These are phyloP conservation scores for Carex arenaria DNA, from an alignment of 202 grass and related monocot species.

Conservation along the genomic window DNA sequence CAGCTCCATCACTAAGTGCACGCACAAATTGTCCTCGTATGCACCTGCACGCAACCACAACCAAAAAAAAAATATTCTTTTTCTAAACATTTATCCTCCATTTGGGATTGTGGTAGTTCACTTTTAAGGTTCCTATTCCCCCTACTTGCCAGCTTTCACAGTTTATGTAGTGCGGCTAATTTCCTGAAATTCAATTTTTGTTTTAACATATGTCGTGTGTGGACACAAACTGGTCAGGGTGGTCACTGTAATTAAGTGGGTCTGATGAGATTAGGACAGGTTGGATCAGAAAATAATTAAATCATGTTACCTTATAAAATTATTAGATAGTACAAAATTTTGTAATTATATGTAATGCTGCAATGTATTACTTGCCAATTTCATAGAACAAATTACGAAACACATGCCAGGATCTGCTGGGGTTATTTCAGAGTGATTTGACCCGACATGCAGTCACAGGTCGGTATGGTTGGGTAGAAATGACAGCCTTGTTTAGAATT, in stretches of 20 bases:
- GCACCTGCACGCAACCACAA: slow-evolving; percentile 25
- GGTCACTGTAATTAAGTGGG: not conserved
- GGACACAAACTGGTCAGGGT: not conserved
- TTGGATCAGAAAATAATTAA: not conserved
- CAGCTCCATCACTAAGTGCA: slow-evolving; percentile 97
- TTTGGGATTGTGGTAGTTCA: not conserved
- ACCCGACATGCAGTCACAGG: not conserved
- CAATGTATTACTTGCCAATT: not conserved
- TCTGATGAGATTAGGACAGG: not conserved
- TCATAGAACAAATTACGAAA: not conserved
- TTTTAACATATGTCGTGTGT: not conserved
- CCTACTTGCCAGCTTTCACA: not conserved
- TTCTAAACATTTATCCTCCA: not conserved
- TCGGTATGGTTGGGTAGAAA: not conserved
- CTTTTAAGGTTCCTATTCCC: not conserved
- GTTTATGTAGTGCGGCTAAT: not conserved
- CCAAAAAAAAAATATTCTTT: not conserved
- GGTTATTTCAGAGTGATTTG: not conserved
- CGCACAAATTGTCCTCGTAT: slow-evolving; percentile 80
- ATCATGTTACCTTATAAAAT: not conserved
- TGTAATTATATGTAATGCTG: not conserved
- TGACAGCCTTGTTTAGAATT: not conserved
- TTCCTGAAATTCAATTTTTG: not conserved
- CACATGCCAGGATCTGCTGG: not conserved
- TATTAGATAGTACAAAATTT: not conserved